Percentiles rank a stretch among this genome's conserved stretches.
Evolutionary conservation across 257 asterid species (phyloP).

Genomic region (Leonotis leonurus): DNA sequence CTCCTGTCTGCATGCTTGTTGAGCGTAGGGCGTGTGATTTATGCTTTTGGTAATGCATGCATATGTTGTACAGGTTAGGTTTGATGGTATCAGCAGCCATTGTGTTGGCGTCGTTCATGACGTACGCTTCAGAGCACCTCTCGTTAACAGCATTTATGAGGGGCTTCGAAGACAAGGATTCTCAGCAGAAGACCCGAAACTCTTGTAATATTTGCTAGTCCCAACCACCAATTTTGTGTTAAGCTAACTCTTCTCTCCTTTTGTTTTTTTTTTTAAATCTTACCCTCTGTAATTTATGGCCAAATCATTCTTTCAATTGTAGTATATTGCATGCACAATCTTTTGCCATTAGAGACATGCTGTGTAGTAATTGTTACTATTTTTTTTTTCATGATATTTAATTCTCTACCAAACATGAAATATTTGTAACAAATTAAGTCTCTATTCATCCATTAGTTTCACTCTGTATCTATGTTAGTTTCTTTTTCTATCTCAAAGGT

Average conservation of each 20-base stretch:
- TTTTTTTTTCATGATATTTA: too few species aligned
- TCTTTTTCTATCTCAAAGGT: too few species aligned
- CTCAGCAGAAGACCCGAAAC: conserved; percentile 39
- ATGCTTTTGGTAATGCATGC: too few species aligned
- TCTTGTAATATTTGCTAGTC: conserved; percentile 48
- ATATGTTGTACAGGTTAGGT: conserved; percentile 52
- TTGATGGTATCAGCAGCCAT: conserved; percentile 69
- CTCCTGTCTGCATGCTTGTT: not conserved
- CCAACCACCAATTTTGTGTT: conserved; percentile 7
- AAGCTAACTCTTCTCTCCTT: conserved; percentile 4
- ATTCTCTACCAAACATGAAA: too few species aligned
- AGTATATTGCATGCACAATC: conserved; percentile 14
- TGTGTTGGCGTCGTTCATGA: conserved; percentile 65
- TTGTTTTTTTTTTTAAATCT: not conserved
- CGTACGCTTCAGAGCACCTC: conserved; percentile 75
- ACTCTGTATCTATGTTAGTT: too few species aligned
- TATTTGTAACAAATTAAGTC: too few species aligned
- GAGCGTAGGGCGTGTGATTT: too few species aligned
- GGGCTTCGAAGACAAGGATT: conserved; percentile 68
- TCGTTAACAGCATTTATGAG: conserved; percentile 52
- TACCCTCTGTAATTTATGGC: conserved; percentile 24
- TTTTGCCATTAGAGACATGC: too few species aligned
- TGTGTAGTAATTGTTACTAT: too few species aligned
- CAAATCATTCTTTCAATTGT: conserved; percentile 16
- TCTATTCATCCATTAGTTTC: too few species aligned